Base-by-base conservation (phyloP, 176 grass and related monocot species). In the Calamus simplicifolius region DNA sequence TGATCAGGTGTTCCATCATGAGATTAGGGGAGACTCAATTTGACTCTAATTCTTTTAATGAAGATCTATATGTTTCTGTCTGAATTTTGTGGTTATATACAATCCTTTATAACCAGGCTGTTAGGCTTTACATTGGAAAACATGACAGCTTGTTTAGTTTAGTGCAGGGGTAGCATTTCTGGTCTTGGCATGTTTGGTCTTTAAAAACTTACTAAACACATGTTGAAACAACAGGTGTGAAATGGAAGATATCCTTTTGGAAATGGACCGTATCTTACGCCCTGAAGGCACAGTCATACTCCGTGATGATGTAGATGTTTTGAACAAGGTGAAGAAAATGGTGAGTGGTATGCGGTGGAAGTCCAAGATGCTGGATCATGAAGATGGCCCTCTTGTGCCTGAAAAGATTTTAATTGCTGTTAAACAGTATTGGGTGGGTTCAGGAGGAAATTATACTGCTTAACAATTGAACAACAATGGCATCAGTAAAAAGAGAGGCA, bases 241-340 rank as follows among this genome's bases (percentile, higher is more conserved):
- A 0, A 52, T 69, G 61, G 85, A 89, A 79, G 85, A 89, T 62
- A 89, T 89, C 67, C 85, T 95, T 80, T 50, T 89, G 57, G 90
- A 95, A 78, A 95, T 95, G 85, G 90, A 95, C 75, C 78, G 90
- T 58, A 95, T 89, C 59, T 73, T 95, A 65, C 79, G 82, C 16
- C 90, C 90, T 0, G 85, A 95, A 78, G 90, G 90, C 35, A 51
- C 85, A 52, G 76, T 95, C 51, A 79, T 95, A 75, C 58, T 95
- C 18, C 69, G 77, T 66, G 90, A 95, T 35, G 51, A 56, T 89
- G 79, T 71, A 29, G 85, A 86, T 58, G 73, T 81, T 51, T 67
- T 95, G 61, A 89, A 78, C 73, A 89, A 86, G 76, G 67, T 84
- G 49, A 86, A 76, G 68, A 75, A 61, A 63, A 79, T 19, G 27